Evolutionary conservation across 306 rosid species (phyloP).

Genomic region (Prunus kanzakura): DNA sequence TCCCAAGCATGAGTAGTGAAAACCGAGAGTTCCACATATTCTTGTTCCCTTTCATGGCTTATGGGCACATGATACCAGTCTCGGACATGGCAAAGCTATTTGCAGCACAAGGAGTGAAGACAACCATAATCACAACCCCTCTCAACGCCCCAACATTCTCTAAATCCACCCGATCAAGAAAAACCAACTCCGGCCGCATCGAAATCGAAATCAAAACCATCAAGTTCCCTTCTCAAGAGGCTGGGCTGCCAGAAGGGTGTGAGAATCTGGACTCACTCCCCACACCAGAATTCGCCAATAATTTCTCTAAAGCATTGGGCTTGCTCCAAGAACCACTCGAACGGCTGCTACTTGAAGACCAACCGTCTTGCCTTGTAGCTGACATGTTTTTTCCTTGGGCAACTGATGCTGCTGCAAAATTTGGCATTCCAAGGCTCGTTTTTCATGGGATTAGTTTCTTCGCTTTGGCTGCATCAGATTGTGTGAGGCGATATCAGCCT

Average conservation of each 20-base stretch:
- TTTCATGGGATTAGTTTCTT: conserved; percentile 53
- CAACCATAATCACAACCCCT: conserved; percentile 35
- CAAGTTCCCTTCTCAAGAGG: conserved; percentile 29
- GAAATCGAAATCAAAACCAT: conserved; percentile 7
- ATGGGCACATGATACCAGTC: conserved; percentile 36
- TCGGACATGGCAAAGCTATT: conserved; percentile 31
- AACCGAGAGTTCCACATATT: conserved; percentile 16
- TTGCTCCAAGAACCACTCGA: conserved; percentile 40
- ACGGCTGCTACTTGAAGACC: conserved; percentile 24
- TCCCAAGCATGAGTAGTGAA: not conserved
- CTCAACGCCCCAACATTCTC: conserved; percentile 14
- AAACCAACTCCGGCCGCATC: not conserved
- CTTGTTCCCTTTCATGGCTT: conserved; percentile 34
- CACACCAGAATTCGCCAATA: not conserved
- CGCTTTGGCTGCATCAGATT: conserved; percentile 29
- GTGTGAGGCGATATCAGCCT: conserved; percentile 37
- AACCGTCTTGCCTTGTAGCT: conserved; percentile 44
- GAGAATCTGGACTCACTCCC: conserved; percentile 30
- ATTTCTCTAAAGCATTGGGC: conserved; percentile 29
- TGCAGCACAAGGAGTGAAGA: conserved; percentile 11
- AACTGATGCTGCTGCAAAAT: conserved; percentile 38
- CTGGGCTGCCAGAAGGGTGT: conserved; percentile 48
- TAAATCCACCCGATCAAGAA: not conserved
- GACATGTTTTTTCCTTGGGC: conserved; percentile 52
- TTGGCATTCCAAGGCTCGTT: conserved; percentile 48